Evolutionary conservation across 176 grass and related monocot genomes (phyloP).

Genomic region (Aegilops umbellulata): DNA sequence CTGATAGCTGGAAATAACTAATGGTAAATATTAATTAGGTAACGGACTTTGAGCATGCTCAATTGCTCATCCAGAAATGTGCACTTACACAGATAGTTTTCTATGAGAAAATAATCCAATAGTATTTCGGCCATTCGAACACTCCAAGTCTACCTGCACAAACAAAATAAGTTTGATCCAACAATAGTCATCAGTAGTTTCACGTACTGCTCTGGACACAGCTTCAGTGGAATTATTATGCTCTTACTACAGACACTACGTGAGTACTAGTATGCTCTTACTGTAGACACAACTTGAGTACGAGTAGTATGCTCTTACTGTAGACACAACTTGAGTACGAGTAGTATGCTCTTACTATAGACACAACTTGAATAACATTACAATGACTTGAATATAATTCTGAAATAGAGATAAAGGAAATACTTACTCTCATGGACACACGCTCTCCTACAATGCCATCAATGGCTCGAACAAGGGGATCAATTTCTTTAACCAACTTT

Average conservation of each 20-base stretch:
- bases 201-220: background rate
- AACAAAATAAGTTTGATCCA: slow-evolving; percentile 11
- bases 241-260: background rate
- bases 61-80: background rate
- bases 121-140: slow-evolving; percentile 56
- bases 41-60: background rate
- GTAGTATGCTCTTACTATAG: background rate
- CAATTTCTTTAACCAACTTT: slow-evolving; percentile 55
- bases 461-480: slow-evolving; percentile 70
- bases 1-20: background rate
- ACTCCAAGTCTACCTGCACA: slow-evolving; percentile 73
- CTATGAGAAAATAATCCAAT: slow-evolving; percentile 67
- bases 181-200: background rate
- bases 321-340: background rate
- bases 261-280: background rate
- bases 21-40: background rate
- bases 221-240: background rate
- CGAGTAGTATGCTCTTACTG: background rate
- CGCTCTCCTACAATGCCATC: slow-evolving; percentile 79
- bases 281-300: background rate
- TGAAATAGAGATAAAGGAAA: background rate
- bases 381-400: background rate
- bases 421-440: slow-evolving; percentile 84
- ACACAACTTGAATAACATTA: background rate
- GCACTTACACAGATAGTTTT: slow-evolving; percentile 64